Evolutionary conservation across 1,284 basidiomycete genomes (phyloP).

Genomic region (Rhodotorula sp.): DNA sequence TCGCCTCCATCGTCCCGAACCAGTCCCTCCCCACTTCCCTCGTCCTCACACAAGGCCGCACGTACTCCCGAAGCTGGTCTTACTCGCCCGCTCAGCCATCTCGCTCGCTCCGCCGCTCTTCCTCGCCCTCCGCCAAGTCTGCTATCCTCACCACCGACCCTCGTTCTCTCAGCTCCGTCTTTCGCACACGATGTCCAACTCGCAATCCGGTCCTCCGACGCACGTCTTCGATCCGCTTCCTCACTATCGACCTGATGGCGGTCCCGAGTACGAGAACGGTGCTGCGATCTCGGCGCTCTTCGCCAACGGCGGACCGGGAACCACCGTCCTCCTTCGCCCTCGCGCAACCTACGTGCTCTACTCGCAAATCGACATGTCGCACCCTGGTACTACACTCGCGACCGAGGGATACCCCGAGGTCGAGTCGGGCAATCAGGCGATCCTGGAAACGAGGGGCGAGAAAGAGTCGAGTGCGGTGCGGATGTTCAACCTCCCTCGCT

Average conservation of each 20-base stretch:
- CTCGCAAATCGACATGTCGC: slow-evolving; percentile 33
- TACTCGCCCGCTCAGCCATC: neutral
- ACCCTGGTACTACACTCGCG: slow-evolving; percentile 38
- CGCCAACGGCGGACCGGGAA: slow-evolving; percentile 35
- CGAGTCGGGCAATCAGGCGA: slow-evolving; percentile 36
- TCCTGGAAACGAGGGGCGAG: slow-evolving; percentile 41
- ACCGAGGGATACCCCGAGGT: slow-evolving; percentile 43
- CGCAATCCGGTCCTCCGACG: slow-evolving; percentile 7
- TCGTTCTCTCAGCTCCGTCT: no score
- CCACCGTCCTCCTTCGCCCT: slow-evolving; percentile 37
- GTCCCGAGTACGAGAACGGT: slow-evolving; percentile 29
- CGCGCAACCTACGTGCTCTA: slow-evolving; percentile 32
- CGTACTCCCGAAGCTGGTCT: neutral
- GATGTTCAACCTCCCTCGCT: slow-evolving; percentile 28
- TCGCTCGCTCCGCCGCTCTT: slow-evolving; percentile 16
- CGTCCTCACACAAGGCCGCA: neutral
- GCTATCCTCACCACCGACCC: neutral
- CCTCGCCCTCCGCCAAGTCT: neutral
- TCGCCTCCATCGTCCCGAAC: neutral
- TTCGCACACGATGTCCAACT: neutral
- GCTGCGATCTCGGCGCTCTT: slow-evolving; percentile 38
- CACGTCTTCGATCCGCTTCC: slow-evolving; percentile 31
- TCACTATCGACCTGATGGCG: slow-evolving; percentile 1
- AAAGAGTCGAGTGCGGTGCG: slow-evolving; percentile 41
- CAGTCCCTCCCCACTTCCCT: neutral